A percentile compares a stretch with the other conserved stretches of the same genome.
phyloP scores from a whole-genome alignment of 768 basidiomycete species.

The Auricularia sp. region DNA sequence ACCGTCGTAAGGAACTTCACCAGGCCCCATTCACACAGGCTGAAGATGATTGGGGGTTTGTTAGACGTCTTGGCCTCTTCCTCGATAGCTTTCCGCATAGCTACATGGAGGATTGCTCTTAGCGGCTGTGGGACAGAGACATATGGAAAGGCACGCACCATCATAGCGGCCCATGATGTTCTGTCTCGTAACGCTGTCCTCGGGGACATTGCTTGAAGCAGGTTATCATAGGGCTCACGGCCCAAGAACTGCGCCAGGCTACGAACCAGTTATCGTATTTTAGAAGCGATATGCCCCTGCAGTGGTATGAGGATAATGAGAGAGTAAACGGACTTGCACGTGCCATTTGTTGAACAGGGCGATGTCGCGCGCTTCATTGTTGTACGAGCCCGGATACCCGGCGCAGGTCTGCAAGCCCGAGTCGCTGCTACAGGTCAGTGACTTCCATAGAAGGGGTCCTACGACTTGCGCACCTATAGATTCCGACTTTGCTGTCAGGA shows the following conservation, averaged over 20 bases:
- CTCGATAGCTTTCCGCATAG: conserved; percentile 49
- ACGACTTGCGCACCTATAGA: conserved; percentile 29
- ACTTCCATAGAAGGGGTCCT: not conserved
- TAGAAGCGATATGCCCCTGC: not conserved
- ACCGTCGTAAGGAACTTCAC: conserved; percentile 23
- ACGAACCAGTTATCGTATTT: conserved; percentile 58
- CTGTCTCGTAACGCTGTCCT: conserved; percentile 43
- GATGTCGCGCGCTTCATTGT: conserved; percentile 27
- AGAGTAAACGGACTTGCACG: conserved; percentile 21
- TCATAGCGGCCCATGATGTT: conserved; percentile 35
- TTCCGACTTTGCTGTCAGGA: conserved; percentile 43
- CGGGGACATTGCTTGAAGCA: conserved; percentile 34
- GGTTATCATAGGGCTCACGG: not conserved
- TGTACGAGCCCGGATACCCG: conserved; percentile 39
- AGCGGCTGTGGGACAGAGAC: too few relatives aligned
- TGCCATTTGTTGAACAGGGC: conserved; percentile 56
- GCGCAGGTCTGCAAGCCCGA: conserved; percentile 59
- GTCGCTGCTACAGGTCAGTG: conserved; percentile 36
- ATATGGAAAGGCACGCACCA: conserved; percentile 26
- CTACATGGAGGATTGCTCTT: not conserved
- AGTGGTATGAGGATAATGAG: not conserved
- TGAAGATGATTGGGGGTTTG: conserved; percentile 47
- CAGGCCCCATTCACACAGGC: conserved; percentile 60
- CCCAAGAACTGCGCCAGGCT: conserved; percentile 16
- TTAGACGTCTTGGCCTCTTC: conserved; percentile 37